Base-by-base conservation (phyloP, 129 eudicot genomes). In the Pittosporum tobira region DNA sequence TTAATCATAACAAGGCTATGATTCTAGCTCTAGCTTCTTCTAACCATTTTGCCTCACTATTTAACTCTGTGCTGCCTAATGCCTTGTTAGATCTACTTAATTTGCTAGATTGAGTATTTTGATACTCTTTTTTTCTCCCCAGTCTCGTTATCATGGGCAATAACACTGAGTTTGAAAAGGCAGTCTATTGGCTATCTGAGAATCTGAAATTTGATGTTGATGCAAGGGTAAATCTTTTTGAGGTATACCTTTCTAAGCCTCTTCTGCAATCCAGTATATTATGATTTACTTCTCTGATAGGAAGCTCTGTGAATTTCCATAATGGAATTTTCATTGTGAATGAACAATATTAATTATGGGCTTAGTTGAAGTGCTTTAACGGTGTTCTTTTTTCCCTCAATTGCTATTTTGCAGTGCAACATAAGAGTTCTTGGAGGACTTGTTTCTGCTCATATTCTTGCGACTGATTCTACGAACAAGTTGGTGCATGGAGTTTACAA, bases 371-470 rank as follows among this genome's bases (percentile, higher is more conserved):
- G 61, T 71, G 48, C 46, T 54, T 77, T 72, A 28, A 62, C 78
- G 56, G 68, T 58, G 62, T 66, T 31, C 16, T 56, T 70, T 54
- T 54, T 70, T 57, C 70, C 58, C 38, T 60, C 75, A 61, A 67
- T 69, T 47, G 68, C 43, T 51, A 75, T 70, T 75, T 65, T 90
- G 97, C 76, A 87, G 99, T 91, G 96, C 96, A 91, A 91, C 91
- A 91, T 91, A 81, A 87, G 99, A 91, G 90, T 83, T 81, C 99
- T 91, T 76, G 99, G 99, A 79, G 99, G 96, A 76, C 99, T 87
- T 80, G 96, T 91, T 69, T 91, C 99, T 74, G 99, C 99, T 87
- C 99, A 91, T 86, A 81, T 91, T 77, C 99, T 91, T 86, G 99
- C 99, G 70, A 91, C 94, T 87, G 96, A 91, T 78, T 86, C 90